These are phyloP conservation scores for Tympanopsis confertula DNA, from an alignment of 2,329 filamentous ascomycete species.

Conservation along the genomic window DNA sequence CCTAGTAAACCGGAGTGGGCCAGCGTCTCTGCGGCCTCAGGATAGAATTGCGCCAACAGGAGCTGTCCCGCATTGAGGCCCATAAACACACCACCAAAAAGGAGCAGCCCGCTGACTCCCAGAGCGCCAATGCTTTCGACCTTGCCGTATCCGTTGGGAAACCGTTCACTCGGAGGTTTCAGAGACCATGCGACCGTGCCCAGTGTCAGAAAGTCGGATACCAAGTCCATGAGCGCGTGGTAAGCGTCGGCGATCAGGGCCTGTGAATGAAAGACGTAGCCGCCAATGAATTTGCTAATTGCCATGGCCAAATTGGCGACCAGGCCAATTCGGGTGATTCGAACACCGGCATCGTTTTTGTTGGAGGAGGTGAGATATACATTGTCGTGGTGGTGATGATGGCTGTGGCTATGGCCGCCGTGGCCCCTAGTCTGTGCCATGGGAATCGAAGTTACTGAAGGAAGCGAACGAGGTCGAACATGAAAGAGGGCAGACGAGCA, in stretches of 20 bases:
- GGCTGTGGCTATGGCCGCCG: slow-evolving; percentile 35
- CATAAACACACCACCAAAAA: slow-evolving; percentile 61
- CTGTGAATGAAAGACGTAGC: slow-evolving; percentile 64
- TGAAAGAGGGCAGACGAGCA: too few species aligned
- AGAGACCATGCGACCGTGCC: slow-evolving; percentile 65
- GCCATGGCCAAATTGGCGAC: slow-evolving; percentile 65
- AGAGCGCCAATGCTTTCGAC: slow-evolving; percentile 68
- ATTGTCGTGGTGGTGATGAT: slow-evolving; percentile 56
- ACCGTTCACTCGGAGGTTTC: slow-evolving; percentile 51
- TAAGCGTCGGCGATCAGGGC: slow-evolving; percentile 60
- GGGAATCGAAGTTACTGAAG: slow-evolving; percentile 8
- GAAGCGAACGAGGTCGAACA: neutral
- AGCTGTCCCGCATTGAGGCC: slow-evolving; percentile 42
- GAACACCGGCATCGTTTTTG: slow-evolving; percentile 60
- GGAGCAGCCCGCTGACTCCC: slow-evolving; percentile 60
- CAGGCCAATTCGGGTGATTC: slow-evolving; percentile 60
- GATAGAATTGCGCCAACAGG: slow-evolving; percentile 40
- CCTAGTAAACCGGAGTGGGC: slow-evolving; percentile 35
- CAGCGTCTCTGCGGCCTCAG: slow-evolving; percentile 28
- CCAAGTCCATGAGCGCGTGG: slow-evolving; percentile 61
- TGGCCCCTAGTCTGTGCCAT: slow-evolving; percentile 23
- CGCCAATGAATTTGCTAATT: slow-evolving; percentile 58
- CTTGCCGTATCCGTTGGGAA: slow-evolving; percentile 64
- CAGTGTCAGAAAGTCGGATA: slow-evolving; percentile 63
- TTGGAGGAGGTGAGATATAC: slow-evolving; percentile 59